Evolutionary conservation across 176 grass and related monocot species (phyloP).

Genomic region (Eragrostis curvula): DNA sequence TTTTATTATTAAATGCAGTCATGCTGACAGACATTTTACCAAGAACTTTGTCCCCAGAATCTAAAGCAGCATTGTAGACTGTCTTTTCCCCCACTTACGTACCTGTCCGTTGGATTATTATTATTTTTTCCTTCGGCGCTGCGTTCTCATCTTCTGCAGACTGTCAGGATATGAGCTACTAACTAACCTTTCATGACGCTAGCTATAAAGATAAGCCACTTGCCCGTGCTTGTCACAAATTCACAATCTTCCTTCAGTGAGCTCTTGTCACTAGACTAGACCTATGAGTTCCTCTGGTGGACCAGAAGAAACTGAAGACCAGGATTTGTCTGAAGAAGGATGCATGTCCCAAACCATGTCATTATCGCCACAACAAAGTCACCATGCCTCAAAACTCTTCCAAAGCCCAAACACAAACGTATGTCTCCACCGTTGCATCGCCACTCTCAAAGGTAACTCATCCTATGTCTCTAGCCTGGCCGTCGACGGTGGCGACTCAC

Average conservation of each 20-base stretch:
- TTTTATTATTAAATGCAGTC: conserved; percentile 24
- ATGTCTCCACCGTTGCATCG: conserved; percentile 39
- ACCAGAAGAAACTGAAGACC: neutral
- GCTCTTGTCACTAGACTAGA: neutral
- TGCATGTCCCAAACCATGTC: conserved; percentile 28
- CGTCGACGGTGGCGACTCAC: no score
- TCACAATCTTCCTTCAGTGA: conserved; percentile 3
- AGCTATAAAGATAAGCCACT: conserved; percentile 41
- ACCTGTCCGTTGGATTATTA: conserved; percentile 28
- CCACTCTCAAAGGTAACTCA: conserved; percentile 60
- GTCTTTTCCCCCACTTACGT: conserved; percentile 46
- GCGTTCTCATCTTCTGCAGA: neutral
- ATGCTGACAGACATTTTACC: conserved; percentile 21
- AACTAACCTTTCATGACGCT: neutral
- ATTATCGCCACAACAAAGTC: conserved; percentile 26
- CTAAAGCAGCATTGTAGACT: conserved; percentile 31
- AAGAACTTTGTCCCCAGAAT: neutral
- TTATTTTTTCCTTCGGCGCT: neutral
- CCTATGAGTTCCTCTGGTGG: conserved; percentile 26
- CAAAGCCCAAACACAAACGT: neutral
- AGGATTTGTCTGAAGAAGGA: neutral
- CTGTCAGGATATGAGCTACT: neutral
- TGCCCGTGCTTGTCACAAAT: conserved; percentile 18
- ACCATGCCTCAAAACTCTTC: conserved; percentile 15
- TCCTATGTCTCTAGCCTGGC: no score